Percentiles rank a stretch among this genome's conserved stretches.
These are phyloP conservation scores for Nicotiana undulata DNA, from an alignment of 257 asterid species.

Conservation along the genomic window DNA sequence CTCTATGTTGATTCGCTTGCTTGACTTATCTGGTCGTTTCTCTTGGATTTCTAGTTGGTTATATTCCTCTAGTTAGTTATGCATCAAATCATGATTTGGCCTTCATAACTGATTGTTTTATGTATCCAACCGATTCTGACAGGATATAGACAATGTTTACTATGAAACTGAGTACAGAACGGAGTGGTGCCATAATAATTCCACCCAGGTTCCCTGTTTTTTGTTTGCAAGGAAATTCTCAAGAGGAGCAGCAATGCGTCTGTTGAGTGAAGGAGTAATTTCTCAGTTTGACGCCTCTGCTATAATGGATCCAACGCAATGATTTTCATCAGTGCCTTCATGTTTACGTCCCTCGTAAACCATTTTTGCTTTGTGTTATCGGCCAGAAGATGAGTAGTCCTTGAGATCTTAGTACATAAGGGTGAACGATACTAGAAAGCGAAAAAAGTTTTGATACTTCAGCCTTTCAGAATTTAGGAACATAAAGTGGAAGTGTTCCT, in stretches of 20 bases:
- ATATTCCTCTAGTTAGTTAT: background rate
- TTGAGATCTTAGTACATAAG: background rate
- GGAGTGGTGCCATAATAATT: constrained; percentile 85
- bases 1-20: background rate
- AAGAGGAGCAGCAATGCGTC: constrained; percentile 84
- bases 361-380: background rate
- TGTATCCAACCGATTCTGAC: constrained; percentile 14
- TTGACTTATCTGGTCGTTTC: background rate
- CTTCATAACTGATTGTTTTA: background rate
- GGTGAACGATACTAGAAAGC: background rate
- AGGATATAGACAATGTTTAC: constrained; percentile 71
- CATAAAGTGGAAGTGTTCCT: background rate
- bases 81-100: background rate
- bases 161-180: constrained; percentile 75
- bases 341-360: background rate
- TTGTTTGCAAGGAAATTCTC: constrained; percentile 83
- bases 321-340: constrained; percentile 5
- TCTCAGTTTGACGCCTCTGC: constrained; percentile 44
- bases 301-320: constrained; percentile 31
- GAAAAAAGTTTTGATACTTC: background rate
- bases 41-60: background rate
- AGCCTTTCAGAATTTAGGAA: background rate
- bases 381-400: background rate
- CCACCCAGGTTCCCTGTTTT: constrained; percentile 58
- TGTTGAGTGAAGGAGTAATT: constrained; percentile 46